Evolutionary conservation across 805 yeast species (phyloP).

Genomic region (Schwanniomyces sp.): DNA sequence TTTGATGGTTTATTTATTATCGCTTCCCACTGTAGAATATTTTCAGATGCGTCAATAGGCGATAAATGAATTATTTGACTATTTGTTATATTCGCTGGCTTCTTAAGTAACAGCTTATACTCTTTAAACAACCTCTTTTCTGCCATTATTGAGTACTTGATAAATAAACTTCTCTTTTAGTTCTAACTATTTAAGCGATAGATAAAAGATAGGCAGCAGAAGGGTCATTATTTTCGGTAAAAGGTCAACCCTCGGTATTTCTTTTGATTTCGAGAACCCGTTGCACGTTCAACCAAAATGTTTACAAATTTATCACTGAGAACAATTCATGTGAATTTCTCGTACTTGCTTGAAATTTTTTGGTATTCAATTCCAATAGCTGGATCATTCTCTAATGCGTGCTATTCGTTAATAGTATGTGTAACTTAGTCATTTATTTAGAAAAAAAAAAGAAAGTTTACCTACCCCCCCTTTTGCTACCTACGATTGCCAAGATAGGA

Average conservation of each 20-base stretch:
- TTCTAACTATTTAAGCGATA: not conserved
- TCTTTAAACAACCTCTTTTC: conserved; percentile 42
- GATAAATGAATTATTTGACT: conserved; percentile 41
- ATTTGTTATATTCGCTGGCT: conserved; percentile 25
- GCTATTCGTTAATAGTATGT: too few relatives aligned
- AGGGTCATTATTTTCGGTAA: not conserved
- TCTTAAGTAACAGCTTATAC: conserved; percentile 29
- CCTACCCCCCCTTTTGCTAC: too few relatives aligned
- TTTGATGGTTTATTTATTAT: conserved; percentile 48
- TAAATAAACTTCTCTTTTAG: not conserved
- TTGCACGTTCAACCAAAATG: not conserved
- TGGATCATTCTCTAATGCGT: too few relatives aligned
- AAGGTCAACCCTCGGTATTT: not conserved
- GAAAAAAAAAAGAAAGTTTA: too few relatives aligned
- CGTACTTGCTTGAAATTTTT: not conserved
- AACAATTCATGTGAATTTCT: not conserved
- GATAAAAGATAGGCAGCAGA: not conserved
- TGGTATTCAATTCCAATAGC: too few relatives aligned
- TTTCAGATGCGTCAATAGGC: conserved; percentile 41
- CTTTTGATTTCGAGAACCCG: not conserved
- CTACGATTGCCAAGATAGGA: too few relatives aligned
- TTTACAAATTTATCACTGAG: not conserved
- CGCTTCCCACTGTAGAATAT: conserved; percentile 54
- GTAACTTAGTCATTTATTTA: too few relatives aligned
- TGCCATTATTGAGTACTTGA: conserved; percentile 23